Base-by-base conservation (phyloP, 208 protist species). In the Trypanosoma melophagium region DNA sequence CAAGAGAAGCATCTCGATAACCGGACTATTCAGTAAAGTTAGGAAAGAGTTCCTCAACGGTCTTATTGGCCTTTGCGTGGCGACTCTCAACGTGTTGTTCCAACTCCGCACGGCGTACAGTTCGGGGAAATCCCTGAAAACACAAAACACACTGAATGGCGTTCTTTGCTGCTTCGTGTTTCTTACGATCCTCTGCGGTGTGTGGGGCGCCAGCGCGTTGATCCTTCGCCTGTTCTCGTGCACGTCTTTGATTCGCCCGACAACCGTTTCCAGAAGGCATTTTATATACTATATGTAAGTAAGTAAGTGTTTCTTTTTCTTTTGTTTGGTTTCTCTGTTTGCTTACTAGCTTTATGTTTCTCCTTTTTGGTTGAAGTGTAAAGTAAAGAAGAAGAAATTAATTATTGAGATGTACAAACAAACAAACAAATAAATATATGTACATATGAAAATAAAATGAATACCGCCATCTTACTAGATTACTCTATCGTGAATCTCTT, bases 241-340 rank as follows among this genome's bases (percentile, higher is more conserved):
- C 87, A 51, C 87, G 83, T 42, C 76, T 75, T 60, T 89, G 79
- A 73, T 89, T 84, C 16, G 79, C 79, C 47, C 82, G 79, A 57
- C 81, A 87, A 7, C 80, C 87, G 60, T 93, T 93, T 50, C 87
- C 87, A 76, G 86, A 92, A 21, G 86, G 82, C 86, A 89, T 89
- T 7, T 10, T 67, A 19, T 24, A 14, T 50, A 22, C 7, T 42
- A 24, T 57, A 42, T 54, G 4, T 50, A 14, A 42, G 22, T 62
- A 51, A 40, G 41, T 61, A 10, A 62, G 44, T 47, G 14, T 17
- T 68, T 60, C 58, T 67, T 65, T 75, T 55, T 75, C 9, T 61
- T 10, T 60, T 50, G 42, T 42, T 67, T 44, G 40, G 40, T 44
- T 44, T 44, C 12, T 7, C 40, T 44, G 7, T 14, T 44, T 12